These are phyloP conservation scores for Alternaria gaisen DNA, from an alignment of 2,329 filamentous ascomycete genomes.

Conservation along the genomic window DNA sequence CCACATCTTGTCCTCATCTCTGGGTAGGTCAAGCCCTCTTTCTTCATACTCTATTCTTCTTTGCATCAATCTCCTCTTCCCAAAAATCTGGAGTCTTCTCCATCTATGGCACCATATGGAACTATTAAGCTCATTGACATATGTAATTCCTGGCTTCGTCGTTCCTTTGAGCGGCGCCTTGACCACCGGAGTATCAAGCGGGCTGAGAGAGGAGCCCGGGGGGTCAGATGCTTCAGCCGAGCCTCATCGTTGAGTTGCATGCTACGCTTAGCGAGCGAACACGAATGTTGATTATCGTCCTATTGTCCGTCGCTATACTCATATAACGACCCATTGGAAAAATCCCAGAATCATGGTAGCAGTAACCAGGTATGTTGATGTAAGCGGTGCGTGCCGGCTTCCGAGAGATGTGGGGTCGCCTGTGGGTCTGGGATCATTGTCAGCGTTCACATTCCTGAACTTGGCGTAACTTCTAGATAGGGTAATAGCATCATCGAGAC, in stretches of 20 bases:
- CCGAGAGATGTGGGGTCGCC: constrained; percentile 9
- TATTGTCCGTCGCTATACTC: neutral
- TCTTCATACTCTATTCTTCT: neutral
- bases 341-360: constrained; percentile 12
- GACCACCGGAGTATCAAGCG: neutral
- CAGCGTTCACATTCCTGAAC: constrained; percentile 15
- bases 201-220: neutral
- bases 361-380: constrained; percentile 13
- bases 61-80: neutral
- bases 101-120: neutral
- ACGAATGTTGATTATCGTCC: neutral
- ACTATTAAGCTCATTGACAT: neutral
- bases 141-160: neutral
- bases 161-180: neutral
- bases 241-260: neutral
- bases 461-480: constrained; percentile 4
- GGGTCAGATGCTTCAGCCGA: neutral
- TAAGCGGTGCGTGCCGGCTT: constrained; percentile 8
- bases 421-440: constrained; percentile 12
- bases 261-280: neutral
- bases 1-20: neutral
- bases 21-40: neutral
- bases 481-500: neutral
- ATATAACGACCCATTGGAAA: constrained; percentile 24
- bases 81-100: neutral